These are phyloP conservation scores for Hermanozyma aechmeae DNA, from an alignment of 805 yeast species.

Conservation along the genomic window DNA sequence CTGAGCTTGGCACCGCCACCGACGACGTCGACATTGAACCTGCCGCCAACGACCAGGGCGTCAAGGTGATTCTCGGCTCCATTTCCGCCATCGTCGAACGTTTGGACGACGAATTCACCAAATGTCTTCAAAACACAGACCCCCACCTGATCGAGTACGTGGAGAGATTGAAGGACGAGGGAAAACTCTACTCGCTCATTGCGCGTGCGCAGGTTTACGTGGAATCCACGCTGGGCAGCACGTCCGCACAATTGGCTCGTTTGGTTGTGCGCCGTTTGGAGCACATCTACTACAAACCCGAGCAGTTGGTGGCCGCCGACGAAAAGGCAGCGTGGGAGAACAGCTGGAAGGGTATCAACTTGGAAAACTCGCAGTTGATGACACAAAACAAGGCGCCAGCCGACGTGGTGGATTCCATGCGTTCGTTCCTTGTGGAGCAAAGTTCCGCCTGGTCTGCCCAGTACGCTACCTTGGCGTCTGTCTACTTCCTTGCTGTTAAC, in stretches of 20 bases:
- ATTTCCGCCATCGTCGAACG: conserved; percentile 83
- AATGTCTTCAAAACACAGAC: conserved; percentile 80
- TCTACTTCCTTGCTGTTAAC: conserved; percentile 87
- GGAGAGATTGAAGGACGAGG: conserved; percentile 83
- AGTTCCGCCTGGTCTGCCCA: conserved; percentile 62
- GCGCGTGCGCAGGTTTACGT: conserved; percentile 81
- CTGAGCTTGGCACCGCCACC: conserved; percentile 61
- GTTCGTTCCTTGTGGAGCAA: conserved; percentile 58
- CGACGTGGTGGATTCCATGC: conserved; percentile 54
- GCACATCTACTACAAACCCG: conserved; percentile 88
- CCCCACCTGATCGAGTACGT: conserved; percentile 94
- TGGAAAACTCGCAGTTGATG: conserved; percentile 17
- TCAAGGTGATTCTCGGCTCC: conserved; percentile 73
- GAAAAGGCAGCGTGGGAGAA: conserved; percentile 73
- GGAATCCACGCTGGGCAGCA: conserved; percentile 50
- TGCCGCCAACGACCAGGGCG: conserved; percentile 50
- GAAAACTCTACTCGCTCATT: conserved; percentile 61
- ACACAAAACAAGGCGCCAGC: conserved; percentile 25
- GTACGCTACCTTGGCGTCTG: conserved; percentile 74
- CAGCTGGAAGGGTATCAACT: conserved; percentile 19
- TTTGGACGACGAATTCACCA: conserved; percentile 87
- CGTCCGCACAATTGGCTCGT: conserved; percentile 59
- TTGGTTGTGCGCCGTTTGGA: conserved; percentile 78
- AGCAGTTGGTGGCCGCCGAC: conserved; percentile 53
- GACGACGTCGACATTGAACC: conserved; percentile 70